A percentile compares a stretch with the other conserved stretches of the same genome.
Evolutionary conservation across 129 eudicot species (phyloP).

Genomic region (Tagetes patula): DNA sequence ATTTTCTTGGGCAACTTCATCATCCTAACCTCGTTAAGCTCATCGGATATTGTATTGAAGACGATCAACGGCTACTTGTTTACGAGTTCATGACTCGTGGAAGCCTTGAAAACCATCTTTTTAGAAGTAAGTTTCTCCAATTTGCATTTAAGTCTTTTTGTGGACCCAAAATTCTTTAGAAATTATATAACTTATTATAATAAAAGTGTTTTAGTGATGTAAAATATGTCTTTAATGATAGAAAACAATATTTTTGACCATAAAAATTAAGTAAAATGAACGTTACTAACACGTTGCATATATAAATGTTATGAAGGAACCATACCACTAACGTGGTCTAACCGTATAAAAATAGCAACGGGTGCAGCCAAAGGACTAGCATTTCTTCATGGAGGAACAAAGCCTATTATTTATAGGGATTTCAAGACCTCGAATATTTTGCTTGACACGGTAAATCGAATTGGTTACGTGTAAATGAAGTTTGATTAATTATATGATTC

Average conservation of each 20-base stretch:
- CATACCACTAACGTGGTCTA: constrained; percentile 90
- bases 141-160: no score
- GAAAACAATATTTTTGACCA: neutral
- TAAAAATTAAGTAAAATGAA: constrained; percentile 5
- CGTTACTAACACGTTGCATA: constrained; percentile 19
- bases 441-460: constrained; percentile 69
- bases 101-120: constrained; percentile 97
- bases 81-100: constrained; percentile 98
- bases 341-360: constrained; percentile 86
- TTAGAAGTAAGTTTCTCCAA: constrained; percentile 63
- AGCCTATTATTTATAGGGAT: constrained; percentile 94
- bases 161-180: neutral
- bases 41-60: constrained; percentile 91
- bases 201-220: no score
- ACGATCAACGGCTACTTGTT: constrained; percentile 86
- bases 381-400: constrained; percentile 77
- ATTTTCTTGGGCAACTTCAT: constrained; percentile 94
- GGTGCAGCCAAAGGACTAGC: constrained; percentile 98
- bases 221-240: neutral
- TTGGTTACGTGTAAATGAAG: neutral
- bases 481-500: neutral
- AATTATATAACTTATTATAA: neutral
- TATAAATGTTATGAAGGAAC: constrained; percentile 58
- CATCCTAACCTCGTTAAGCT: constrained; percentile 94
- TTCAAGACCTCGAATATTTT: constrained; percentile 95